phyloP scores from a whole-genome alignment of 129 eudicot species.

The Chrysanthemum lavandulifolium region DNA sequence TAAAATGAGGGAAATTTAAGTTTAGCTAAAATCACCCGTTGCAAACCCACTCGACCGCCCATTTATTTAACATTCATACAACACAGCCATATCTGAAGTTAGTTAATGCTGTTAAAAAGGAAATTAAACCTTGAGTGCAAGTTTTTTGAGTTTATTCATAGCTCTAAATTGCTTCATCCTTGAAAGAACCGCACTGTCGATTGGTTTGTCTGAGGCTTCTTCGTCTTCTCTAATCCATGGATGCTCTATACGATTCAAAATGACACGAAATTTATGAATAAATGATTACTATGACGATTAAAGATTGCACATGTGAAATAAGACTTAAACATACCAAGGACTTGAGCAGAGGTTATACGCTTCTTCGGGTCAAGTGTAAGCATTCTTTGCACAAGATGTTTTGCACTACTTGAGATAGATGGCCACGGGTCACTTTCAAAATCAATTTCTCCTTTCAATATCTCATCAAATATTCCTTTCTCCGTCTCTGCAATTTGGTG shows the following conservation, averaged over 20 bases:
- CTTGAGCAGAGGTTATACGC: constrained; percentile 90
- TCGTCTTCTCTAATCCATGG: constrained; percentile 94
- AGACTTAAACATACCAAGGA: constrained; percentile 64
- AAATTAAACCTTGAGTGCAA: constrained; percentile 72
- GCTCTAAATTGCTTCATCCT: constrained; percentile 99
- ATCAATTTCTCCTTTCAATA: constrained; percentile 23
- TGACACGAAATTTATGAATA: background rate
- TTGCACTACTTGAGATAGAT: constrained; percentile 76
- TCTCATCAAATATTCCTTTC: too few species aligned
- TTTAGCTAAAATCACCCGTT: background rate
- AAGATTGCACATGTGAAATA: background rate
- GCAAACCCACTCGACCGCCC: too few species aligned
- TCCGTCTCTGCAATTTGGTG: too few species aligned
- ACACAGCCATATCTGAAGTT: too few species aligned
- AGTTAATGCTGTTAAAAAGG: background rate
- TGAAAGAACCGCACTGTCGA: constrained; percentile 88
- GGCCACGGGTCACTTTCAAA: constrained; percentile 90
- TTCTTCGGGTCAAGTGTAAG: constrained; percentile 74
- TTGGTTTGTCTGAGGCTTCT: constrained; percentile 93
- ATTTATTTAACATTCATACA: too few species aligned
- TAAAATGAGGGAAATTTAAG: too few species aligned
- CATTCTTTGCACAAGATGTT: constrained; percentile 83
- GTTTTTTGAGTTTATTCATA: constrained; percentile 94
- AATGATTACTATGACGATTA: background rate
- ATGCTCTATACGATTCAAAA: constrained; percentile 58